These are phyloP conservation scores for Nakataea oryzae DNA, from an alignment of 2,329 filamentous ascomycete species.

Conservation along the genomic window DNA sequence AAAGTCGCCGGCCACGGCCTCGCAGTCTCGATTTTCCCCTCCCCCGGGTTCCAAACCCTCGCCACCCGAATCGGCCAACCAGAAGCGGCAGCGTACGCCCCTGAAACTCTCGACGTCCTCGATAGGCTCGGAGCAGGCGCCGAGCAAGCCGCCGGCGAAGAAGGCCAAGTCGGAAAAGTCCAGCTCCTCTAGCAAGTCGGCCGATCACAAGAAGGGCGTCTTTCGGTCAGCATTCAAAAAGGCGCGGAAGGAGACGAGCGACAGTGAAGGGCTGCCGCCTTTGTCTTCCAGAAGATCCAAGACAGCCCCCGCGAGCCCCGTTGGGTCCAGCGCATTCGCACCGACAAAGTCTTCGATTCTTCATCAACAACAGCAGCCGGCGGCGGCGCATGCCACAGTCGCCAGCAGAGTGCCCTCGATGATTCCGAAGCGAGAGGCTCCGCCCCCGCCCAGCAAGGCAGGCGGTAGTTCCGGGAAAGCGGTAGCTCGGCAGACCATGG, in stretches of 20 bases:
- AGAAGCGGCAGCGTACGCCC: slow-evolving; percentile 12
- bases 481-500: neutral
- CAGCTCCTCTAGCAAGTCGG: neutral
- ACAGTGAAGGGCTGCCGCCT: neutral
- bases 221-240: slow-evolving; percentile 43
- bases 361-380: neutral
- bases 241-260: slow-evolving; percentile 25
- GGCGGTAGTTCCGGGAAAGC: neutral
- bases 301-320: slow-evolving; percentile 2
- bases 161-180: neutral
- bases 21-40: neutral
- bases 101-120: slow-evolving; percentile 15
- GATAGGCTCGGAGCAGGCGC: neutral
- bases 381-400: slow-evolving; percentile 29
- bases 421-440: slow-evolving; percentile 21
- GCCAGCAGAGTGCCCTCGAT: slow-evolving; percentile 24
- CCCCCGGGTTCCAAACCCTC: neutral
- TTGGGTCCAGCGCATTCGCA: neutral
- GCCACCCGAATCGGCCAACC: slow-evolving; percentile 3
- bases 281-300: neutral
- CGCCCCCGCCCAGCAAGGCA: slow-evolving; percentile 3
- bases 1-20: neutral
- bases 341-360: neutral
- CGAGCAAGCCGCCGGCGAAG: neutral
- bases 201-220: slow-evolving; percentile 24